These are phyloP conservation scores for Saccharomycopsis fibuligera DNA, from an alignment of 805 yeast genomes.

Conservation along the genomic window DNA sequence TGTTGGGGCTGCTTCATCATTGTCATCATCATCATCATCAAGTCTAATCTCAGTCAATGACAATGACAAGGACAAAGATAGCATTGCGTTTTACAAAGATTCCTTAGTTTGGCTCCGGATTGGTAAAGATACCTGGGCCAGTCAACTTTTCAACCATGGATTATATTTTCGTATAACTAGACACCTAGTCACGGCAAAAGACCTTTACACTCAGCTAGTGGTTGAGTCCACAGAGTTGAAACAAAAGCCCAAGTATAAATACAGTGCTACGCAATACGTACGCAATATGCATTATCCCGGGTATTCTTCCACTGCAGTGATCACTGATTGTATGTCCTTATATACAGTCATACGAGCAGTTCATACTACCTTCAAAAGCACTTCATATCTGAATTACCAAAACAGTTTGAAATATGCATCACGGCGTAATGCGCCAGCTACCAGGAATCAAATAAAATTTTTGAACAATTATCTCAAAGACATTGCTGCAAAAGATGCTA, in stretches of 20 bases:
- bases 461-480: not conserved
- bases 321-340: not conserved
- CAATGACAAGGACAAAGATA: not conserved
- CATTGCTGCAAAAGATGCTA: not conserved
- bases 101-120: not conserved
- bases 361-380: not conserved
- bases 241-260: not conserved
- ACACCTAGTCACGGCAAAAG: not conserved
- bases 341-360: not conserved
- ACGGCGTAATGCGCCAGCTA: slow-evolving; percentile 1
- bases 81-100: not conserved
- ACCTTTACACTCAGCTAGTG: not conserved
- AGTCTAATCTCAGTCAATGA: not conserved
- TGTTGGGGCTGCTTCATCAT: not conserved
- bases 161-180: not conserved
- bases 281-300: not conserved
- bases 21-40: not conserved
- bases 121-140: slow-evolving; percentile 1
- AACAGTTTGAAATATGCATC: not conserved
- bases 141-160: not conserved
- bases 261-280: not conserved
- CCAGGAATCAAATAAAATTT: not conserved
- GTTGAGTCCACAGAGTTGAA: not conserved
- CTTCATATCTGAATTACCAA: not conserved
- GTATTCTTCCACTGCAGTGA: not conserved